Conservation (phyloP, 495 filamentous ascomycete genomes). For the Haplographium delicatum region DNA sequence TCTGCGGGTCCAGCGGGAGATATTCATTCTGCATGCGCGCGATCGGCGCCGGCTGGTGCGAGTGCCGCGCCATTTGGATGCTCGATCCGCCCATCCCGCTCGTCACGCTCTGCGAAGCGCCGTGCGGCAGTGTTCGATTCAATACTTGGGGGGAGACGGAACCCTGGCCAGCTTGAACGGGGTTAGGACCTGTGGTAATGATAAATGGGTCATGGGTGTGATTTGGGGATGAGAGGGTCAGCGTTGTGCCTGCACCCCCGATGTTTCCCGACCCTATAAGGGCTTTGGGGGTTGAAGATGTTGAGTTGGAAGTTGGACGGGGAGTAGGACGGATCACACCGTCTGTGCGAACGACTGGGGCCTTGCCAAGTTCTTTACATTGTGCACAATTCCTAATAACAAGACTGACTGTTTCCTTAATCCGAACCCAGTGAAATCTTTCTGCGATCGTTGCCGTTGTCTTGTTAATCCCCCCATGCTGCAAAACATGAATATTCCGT, state of each 20-base stretch:
- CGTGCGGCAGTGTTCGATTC: conserved; percentile 18
- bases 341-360: conserved; percentile 35
- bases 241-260: conserved; percentile 18
- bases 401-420: conserved; percentile 93
- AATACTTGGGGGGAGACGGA: conserved; percentile 25
- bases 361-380: conserved; percentile 77
- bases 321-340: conserved; percentile 16
- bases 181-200: too few species aligned
- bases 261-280: conserved; percentile 12
- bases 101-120: background rate
- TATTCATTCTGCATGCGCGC: conserved; percentile 21
- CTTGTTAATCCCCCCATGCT: conserved; percentile 97
- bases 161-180: conserved; percentile 13
- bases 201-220: conserved; percentile 5
- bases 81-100: background rate
- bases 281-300: background rate
- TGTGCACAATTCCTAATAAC: conserved; percentile 89
- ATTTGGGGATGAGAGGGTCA: conserved; percentile 15
- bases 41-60: conserved; percentile 9
- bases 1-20: conserved; percentile 26
- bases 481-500: conserved; percentile 58
- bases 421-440: conserved; percentile 96
- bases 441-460: conserved; percentile 92
- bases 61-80: background rate
- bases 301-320: background rate